Evolutionary conservation across 2,329 filamentous ascomycete genomes (phyloP), one percentile per base, ranked within the genome.

Genomic region (Chaetomiaceae sp.): DNA sequence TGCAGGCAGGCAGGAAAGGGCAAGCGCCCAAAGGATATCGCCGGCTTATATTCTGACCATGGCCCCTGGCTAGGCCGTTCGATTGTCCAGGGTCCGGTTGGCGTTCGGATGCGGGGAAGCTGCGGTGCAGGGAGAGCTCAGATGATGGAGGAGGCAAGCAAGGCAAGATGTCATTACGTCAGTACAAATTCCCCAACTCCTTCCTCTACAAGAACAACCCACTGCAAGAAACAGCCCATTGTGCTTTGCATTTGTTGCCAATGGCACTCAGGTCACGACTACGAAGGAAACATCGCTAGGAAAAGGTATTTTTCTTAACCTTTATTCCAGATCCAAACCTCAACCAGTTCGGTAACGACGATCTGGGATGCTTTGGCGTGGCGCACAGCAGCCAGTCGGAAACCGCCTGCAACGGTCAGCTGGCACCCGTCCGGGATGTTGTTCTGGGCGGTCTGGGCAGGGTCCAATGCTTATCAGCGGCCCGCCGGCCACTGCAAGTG

Each of bases 21-120:
- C 34, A 55, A 22, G 17, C 19, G 17, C 5, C 33, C n/a, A 38
- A 55, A 55, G 61, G 61, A 52, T 62, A 62, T 57, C 56, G 20
- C 55, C 61, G 61, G 61, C 61, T 63, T 63, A 63, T 58, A 59
- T 55, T 52, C 47, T 23, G 23, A 49, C 23, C 22, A 44, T 53
- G 48, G 23, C 46, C n/a, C 53, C 47, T 51, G 42, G 42, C 36
- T 14, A 19, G 37, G 29, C 23, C 27, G 25, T 36, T 31, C n/a
- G 29, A 23, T 39, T 39, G 29, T 34, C 46, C 20, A 43, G 25
- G 50, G 47, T 47, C 17, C 27, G 7, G 29, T 33, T 31, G 49
- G 17, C 33, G 42, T 51, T 55, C 46, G 46, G 52, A 51, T 55
- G 54, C 55, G 54, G 56, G 56, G 56, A 54, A 53, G 54, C 22